Evolutionary conservation across 768 basidiomycete species (phyloP), one percentile per base, ranked within the genome.

Genomic region (Russula sp.): DNA sequence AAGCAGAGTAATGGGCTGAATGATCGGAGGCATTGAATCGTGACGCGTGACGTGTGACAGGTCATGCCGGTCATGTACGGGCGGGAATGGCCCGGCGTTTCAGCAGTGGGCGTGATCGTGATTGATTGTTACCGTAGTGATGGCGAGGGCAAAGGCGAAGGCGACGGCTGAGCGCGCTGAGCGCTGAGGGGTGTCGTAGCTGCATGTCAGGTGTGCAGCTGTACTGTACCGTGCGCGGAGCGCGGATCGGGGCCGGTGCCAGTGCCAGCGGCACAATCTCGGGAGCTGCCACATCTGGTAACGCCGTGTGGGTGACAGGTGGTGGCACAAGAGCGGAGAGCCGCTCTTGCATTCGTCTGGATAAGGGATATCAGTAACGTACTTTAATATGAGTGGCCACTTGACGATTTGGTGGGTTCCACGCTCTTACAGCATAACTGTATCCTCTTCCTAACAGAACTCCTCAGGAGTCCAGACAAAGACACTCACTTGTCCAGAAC

Each of bases 401-500:
- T 99, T 54, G 73, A 69, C 9, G 78, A 76, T 22, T 71, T 85
- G 67, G 93, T 91, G 70, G 64, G 86, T 77, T 38, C 35, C 51
- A 39, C 38, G 10, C 25, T 34, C 48, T 41, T 64, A 22, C 62
- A 49, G 48, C 25, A n/a, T 22, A 55, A n/a, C n/a, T 22, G 29
- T 55, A 7, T 2, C 34, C 18, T 34, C 48, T 38, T 43, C 25
- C 45, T 39, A 59, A 58, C 48, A 41, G 39, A 7, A 29, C 32
- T 14, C 46, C 16, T 18, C 62, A 87, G 89, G 78, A 79, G 67
- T 86, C 89, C 16, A 83, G 83, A 66, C 69, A 72, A 56, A 82
- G 84, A 63, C 76, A 95, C 29, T 81, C 83, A 50, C 74, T 70
- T n/a, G 83, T 93, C 49, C 85, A 95, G 70, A 79, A 80, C n/a